phyloP scores from a whole-genome alignment of 495 filamentous ascomycete species.

The Lentithecium fluviatile region DNA sequence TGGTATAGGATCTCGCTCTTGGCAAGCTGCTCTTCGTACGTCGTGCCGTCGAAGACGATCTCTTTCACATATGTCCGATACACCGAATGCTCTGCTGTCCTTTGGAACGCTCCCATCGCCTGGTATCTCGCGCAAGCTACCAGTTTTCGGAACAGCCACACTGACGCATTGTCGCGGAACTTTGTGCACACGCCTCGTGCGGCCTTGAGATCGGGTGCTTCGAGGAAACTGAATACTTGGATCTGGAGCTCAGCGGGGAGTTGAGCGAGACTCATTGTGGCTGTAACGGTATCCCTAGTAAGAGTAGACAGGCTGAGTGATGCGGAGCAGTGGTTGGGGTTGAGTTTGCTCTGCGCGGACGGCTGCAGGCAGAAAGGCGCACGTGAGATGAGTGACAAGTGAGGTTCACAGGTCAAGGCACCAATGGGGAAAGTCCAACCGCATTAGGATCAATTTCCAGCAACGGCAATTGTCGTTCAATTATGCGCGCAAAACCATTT shows the following conservation, averaged over 20 bases:
- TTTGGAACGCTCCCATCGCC: slow-evolving; percentile 22
- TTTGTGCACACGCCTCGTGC: slow-evolving; percentile 10
- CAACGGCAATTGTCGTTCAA: neutral
- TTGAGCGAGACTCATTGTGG: slow-evolving; percentile 11
- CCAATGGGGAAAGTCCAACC: neutral
- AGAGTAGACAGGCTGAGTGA: neutral
- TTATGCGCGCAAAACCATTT: no score
- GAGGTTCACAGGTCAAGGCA: neutral
- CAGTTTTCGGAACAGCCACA: slow-evolving; percentile 13
- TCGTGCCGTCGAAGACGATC: slow-evolving; percentile 28
- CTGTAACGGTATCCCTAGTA: neutral
- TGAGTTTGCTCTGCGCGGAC: neutral
- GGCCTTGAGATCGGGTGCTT: slow-evolving; percentile 17
- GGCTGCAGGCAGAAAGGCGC: neutral
- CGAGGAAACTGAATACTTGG: slow-evolving; percentile 23
- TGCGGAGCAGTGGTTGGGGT: neutral
- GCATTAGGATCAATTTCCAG: neutral
- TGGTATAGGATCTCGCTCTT: neutral
- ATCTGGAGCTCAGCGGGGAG: slow-evolving; percentile 27
- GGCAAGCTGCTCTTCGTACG: slow-evolving; percentile 12
- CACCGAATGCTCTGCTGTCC: slow-evolving; percentile 13
- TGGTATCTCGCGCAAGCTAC: slow-evolving; percentile 26
- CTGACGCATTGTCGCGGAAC: slow-evolving; percentile 17
- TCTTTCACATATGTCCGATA: slow-evolving; percentile 29
- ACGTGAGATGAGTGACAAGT: neutral